phyloP scores from a whole-genome alignment of 2,329 filamentous ascomycete species.

The Colletotrichum agaves region DNA sequence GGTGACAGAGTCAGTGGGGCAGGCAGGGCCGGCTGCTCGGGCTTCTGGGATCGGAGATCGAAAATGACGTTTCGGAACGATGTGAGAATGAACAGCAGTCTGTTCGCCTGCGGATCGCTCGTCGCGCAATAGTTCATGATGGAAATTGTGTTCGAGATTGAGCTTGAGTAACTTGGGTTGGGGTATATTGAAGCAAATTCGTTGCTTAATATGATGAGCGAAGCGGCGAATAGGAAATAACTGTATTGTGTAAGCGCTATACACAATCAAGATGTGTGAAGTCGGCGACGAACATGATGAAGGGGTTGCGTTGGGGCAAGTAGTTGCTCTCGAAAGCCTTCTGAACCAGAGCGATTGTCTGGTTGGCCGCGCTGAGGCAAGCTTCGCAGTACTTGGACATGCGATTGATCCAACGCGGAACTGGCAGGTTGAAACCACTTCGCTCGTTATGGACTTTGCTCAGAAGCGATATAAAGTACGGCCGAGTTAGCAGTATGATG shows the following conservation, averaged over 20 bases:
- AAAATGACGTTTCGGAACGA: constrained; percentile 57
- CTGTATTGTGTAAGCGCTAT: constrained; percentile 45
- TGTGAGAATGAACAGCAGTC: constrained; percentile 61
- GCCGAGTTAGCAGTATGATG: constrained; percentile 70
- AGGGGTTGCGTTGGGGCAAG: constrained; percentile 64
- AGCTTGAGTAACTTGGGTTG: constrained; percentile 53
- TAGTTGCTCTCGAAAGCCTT: constrained; percentile 55
- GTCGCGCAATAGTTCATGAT: constrained; percentile 61
- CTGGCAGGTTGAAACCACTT: constrained; percentile 39
- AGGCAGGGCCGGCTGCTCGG: constrained; percentile 40
- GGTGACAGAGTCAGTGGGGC: constrained; percentile 37
- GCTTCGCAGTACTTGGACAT: constrained; percentile 53
- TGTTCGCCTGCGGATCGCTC: constrained; percentile 59
- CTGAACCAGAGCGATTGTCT: constrained; percentile 60
- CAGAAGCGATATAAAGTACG: constrained; percentile 71
- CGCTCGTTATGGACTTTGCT: constrained; percentile 52
- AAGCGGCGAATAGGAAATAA: constrained; percentile 66
- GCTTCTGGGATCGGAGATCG: constrained; percentile 28
- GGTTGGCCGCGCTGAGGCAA: constrained; percentile 62
- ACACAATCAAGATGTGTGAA: too few species aligned
- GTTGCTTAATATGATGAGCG: constrained; percentile 66
- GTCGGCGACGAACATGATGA: constrained; percentile 60
- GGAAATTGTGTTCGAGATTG: constrained; percentile 55
- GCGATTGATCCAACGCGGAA: constrained; percentile 38
- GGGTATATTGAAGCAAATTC: constrained; percentile 63